Base-by-base conservation (phyloP, 2,329 filamentous ascomycete species). In the Botryotinia convoluta region DNA sequence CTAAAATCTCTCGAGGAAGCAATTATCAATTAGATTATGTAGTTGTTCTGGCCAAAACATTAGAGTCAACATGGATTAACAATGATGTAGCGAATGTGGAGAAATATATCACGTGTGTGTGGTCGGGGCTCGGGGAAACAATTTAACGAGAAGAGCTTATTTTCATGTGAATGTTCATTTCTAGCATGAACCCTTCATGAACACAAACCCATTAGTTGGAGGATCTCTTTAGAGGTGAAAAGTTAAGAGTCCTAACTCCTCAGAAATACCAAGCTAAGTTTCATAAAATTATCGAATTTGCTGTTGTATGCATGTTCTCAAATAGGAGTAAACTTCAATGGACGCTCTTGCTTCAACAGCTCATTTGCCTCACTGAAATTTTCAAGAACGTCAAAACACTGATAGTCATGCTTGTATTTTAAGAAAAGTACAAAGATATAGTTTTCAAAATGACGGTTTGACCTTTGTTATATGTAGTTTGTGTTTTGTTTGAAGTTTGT, bases 31-130 rank as follows among this genome's bases (percentile, higher is more conserved):
- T 51, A 37, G 32, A 51, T 67, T 51, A 18, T 37, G 16, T 32
- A n/a, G 48, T 35, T 57, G 48, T 57, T 42, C 64, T 57, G 48
- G 48, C 45, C 22, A 39, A 68, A 39, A 26, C 22, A 39, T 26
- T 12, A 16, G 10, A 29, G 14, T 26, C 7, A 2, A 14, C 14
- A 54, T 68, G 9, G 64, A 68, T 68, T 2, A 42, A 42, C 65
- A 68, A 68, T 68, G 65, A 68, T 51, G 65, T 57, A 68, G 65
- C 65, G 65, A 68, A 26, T 57, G 35, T 57, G 64, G 48, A 26
- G 65, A 32, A 29, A 57, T 26, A 14, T 6, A 68, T 68, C 65
- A 68, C n/a, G 35, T 68, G 45, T 29, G 12, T 22, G 22, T 32
- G 20, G 0, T 65, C 44, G 22, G 64, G 45, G 16, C 37, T n/a